Evolutionary conservation across 257 asterid species (phyloP).

Genomic region (Solanum virginianum): DNA sequence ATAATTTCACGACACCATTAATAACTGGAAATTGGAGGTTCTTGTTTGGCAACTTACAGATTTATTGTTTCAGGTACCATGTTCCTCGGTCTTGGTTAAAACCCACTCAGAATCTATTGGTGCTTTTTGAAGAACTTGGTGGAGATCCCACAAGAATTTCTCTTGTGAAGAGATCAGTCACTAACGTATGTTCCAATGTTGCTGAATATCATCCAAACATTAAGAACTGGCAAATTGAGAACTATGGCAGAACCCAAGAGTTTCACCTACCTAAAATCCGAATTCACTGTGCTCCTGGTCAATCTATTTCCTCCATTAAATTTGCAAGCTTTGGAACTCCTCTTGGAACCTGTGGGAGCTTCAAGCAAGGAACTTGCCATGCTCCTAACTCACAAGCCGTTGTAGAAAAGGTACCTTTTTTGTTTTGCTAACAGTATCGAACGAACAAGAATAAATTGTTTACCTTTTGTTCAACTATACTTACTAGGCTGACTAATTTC

Average conservation of each 20-base stretch:
- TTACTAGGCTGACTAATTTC: not conserved
- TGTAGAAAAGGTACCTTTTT: slow-evolving; percentile 51
- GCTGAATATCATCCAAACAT: slow-evolving; percentile 81
- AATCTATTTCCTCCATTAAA: slow-evolving; percentile 65
- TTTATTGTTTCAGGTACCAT: slow-evolving; percentile 56
- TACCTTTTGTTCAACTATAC: not conserved
- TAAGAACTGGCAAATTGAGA: slow-evolving; percentile 74
- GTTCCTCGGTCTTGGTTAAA: slow-evolving; percentile 84
- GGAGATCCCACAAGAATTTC: slow-evolving; percentile 75
- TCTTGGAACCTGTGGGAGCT: slow-evolving; percentile 74
- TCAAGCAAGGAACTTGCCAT: slow-evolving; percentile 88
- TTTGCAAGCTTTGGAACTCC: slow-evolving; percentile 99
- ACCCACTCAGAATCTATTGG: slow-evolving; percentile 64
- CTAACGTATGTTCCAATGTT: slow-evolving; percentile 71
- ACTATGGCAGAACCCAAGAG: slow-evolving; percentile 44
- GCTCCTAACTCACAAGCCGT: slow-evolving; percentile 47
- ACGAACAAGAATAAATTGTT: not conserved
- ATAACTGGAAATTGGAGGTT: not conserved
- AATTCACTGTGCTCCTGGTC: slow-evolving; percentile 55
- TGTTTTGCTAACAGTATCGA: not conserved
- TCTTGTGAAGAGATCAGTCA: slow-evolving; percentile 61
- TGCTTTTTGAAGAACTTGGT: slow-evolving; percentile 84
- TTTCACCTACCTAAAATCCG: slow-evolving; percentile 63
- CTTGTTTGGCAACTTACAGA: not conserved
- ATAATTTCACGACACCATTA: not conserved